These are phyloP conservation scores for Westerdykella aurantiaca DNA, from an alignment of 2,329 filamentous ascomycete species.

Conservation along the genomic window DNA sequence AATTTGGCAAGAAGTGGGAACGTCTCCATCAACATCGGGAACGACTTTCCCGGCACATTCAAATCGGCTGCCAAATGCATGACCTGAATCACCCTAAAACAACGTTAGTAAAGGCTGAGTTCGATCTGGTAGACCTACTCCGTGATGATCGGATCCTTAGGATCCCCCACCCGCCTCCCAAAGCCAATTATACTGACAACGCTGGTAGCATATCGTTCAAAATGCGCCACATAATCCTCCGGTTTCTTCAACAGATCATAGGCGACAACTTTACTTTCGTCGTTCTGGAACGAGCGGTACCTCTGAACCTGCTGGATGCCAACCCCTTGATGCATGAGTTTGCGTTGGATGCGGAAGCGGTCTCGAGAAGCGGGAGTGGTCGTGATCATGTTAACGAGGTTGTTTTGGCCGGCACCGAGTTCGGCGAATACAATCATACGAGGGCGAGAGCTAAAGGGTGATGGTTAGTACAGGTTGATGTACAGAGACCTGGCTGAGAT, in stretches of 20 bases:
- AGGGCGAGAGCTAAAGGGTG: constrained; percentile 33
- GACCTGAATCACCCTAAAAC: constrained; percentile 43
- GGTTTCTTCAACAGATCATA: constrained; percentile 43
- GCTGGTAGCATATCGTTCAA: constrained; percentile 49
- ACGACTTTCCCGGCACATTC: constrained; percentile 43
- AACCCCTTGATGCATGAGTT: constrained; percentile 33
- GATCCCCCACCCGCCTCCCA: constrained; percentile 46
- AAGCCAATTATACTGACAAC: constrained; percentile 52
- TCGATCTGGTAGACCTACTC: constrained; percentile 23
- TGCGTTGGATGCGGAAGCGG: constrained; percentile 27
- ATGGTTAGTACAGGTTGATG: too few relatives aligned
- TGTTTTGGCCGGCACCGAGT: constrained; percentile 30
- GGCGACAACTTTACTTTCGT: constrained; percentile 54
- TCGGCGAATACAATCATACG: constrained; percentile 44
- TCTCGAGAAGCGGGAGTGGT: constrained; percentile 25
- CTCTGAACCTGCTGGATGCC: constrained; percentile 48
- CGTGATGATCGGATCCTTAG: constrained; percentile 51
- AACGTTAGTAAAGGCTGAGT: too few relatives aligned
- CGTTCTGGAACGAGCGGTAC: constrained; percentile 55
- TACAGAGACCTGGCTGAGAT: too few relatives aligned
- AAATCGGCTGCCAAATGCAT: constrained; percentile 53
- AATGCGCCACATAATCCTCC: constrained; percentile 45
- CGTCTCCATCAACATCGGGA: constrained; percentile 52
- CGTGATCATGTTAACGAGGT: constrained; percentile 34
- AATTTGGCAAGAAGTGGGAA: constrained; percentile 37